phyloP scores from a whole-genome alignment of 768 basidiomycete species.

The Boletus eberwhitei region DNA sequence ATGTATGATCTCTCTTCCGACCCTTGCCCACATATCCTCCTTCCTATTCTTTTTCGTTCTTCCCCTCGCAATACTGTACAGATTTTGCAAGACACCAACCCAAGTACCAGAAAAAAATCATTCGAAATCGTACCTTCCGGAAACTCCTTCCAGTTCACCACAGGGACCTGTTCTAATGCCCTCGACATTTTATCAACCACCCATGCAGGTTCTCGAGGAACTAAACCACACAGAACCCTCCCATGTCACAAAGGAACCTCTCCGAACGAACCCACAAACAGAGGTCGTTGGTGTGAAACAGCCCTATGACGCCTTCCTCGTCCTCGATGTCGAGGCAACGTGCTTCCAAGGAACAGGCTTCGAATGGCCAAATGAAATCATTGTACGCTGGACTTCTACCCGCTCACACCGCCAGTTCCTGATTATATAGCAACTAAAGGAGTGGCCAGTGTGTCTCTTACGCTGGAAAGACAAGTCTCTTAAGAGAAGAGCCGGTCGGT shows the following conservation, averaged over 20 bases:
- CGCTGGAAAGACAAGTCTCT: constrained; percentile 68
- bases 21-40: constrained; percentile 10
- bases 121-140: neutral
- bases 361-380: constrained; percentile 93
- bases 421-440: constrained; percentile 43
- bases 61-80: constrained; percentile 4
- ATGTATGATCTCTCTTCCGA: constrained; percentile 7
- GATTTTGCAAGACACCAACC: neutral
- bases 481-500: constrained; percentile 47
- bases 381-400: constrained; percentile 50
- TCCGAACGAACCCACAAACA: constrained; percentile 1
- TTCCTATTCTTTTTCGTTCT: neutral
- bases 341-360: constrained; percentile 65
- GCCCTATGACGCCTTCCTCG: constrained; percentile 74
- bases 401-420: constrained; percentile 4
- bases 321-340: constrained; percentile 89
- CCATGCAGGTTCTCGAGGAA: constrained; percentile 5
- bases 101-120: neutral
- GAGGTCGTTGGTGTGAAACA: constrained; percentile 34
- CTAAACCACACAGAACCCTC: neutral
- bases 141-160: neutral
- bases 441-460: constrained; percentile 89
- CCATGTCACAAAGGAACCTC: constrained; percentile 1
- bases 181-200: constrained; percentile 13
- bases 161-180: constrained; percentile 13